Evolutionary conservation across 2,329 filamentous ascomycete species (phyloP), one percentile per base, ranked within the genome.

Genomic region (Balansia obtecta): DNA sequence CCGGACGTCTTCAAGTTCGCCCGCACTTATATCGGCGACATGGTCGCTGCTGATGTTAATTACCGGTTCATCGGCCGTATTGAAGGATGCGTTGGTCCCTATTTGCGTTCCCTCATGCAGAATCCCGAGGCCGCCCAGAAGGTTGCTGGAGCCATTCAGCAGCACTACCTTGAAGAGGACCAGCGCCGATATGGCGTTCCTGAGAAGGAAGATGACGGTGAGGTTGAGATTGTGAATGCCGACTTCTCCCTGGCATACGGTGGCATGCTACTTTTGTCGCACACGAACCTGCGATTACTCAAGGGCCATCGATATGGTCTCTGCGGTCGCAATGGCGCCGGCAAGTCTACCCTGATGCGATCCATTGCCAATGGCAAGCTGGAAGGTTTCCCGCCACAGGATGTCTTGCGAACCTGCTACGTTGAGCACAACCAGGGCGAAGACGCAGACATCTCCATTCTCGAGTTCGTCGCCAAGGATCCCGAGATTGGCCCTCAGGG

Each of bases 371-470:
- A 85, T 53, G 91, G 90, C 63, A 98, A 98, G 76, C 79, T 98
- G 3, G 93, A 98, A 69, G 93, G 93, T 9, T 98, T 98, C 72
- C 93, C 93, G 38, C 76, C 88, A 15, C 89, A 93, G 65, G 89
- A 96, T 57, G 85, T 90, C 53, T 82, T 98, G 61, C 86, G 88
- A 60, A 97, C 91, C 11, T 97, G 91, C 71, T 98, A 97, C 63
- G 93, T 98, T 42, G 93, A 98, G 74, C 93, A 98, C 75, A 97
- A 97, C 72, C 91, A 98, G 71, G 93, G 93, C 50, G 93, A 97
- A 68, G 91, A 96, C 69, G 91, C 93, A 37, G 90, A 97, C 55
- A 85, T 97, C 54, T 96, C 83, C 70, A 97, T 98, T 62, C 76
- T 97, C 16, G 86, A 97, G 52, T 98, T 94, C 65, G 86, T 95